Conservation (phyloP, 164 flowering plant genomes). For the Magnolia sinica region DNA sequence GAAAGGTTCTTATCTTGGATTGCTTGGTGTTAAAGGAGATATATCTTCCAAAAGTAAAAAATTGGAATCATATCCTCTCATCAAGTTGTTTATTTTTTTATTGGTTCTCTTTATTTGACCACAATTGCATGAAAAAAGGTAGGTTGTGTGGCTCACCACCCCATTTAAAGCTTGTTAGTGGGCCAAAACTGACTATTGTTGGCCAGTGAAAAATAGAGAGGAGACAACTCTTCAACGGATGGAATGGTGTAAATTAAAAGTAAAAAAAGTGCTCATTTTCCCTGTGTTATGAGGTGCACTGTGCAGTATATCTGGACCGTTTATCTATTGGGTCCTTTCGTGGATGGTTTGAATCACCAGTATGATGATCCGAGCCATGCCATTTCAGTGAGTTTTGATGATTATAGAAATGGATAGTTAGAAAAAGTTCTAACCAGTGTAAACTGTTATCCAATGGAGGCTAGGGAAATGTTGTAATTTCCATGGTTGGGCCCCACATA, state of each 20-base stretch:
- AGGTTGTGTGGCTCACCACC: neutral
- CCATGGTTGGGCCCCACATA: too few species aligned
- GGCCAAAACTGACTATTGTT: neutral
- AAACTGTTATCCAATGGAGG: too few species aligned
- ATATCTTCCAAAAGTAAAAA: neutral
- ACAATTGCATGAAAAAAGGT: constrained; percentile 1
- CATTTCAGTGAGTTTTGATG: too few species aligned
- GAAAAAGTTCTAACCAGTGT: too few species aligned
- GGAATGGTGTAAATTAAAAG: neutral
- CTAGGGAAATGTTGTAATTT: too few species aligned
- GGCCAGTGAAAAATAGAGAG: neutral
- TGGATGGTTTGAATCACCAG: too few species aligned
- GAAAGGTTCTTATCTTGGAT: constrained; percentile 20
- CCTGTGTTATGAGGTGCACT: too few species aligned
- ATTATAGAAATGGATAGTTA: too few species aligned
- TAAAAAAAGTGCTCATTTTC: neutral
- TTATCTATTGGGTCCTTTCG: too few species aligned
- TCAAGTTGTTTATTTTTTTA: constrained; percentile 15
- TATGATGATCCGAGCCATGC: too few species aligned
- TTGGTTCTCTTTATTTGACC: constrained; percentile 18
- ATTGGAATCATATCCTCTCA: constrained; percentile 23
- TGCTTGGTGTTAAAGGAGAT: constrained; percentile 19
- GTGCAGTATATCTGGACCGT: too few species aligned
- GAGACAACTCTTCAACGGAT: neutral
- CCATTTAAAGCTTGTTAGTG: neutral